Base-by-base conservation (phyloP, 768 basidiomycete species). In the Cystofilobasidium macerans region DNA sequence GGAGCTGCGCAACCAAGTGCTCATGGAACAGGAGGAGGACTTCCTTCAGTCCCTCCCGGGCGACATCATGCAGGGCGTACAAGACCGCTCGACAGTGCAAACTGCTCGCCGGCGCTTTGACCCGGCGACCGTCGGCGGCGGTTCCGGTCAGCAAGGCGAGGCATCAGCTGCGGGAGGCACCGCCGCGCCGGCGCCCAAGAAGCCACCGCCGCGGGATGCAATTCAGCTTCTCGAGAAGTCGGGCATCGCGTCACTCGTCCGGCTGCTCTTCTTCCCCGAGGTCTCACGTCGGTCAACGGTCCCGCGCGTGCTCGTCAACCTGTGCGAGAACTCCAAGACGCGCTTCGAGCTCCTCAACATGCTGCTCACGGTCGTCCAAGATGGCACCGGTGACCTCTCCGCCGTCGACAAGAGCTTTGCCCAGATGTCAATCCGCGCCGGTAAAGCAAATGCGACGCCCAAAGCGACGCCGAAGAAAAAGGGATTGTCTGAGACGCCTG, bases 211-310 rank as follows among this genome's bases (percentile, higher is more conserved):
- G 43, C 86, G 93, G 43, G 93, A 99, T 71, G 88, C 93, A 2
- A 88, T 97, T 33, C 88, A 90, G 72, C 83, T 99, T 1, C 82
- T 99, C 53, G 95, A 99, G 74, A 94, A 89, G 72, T 75, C 82
- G 8, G 89, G 91, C 18, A 83, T 98, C 54, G 88, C 92, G 0
- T 85, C 86, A 28, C 84, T 99, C 22, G 85, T 97, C 47, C 85
- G 93, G 60, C 83, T 98, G 11, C 82, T 99, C 26, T 99, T 99
- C 81, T 95, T 91, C 81, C 95, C 95, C 5, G 89, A 95, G 70
- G 86, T 91, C 26, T 79, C 89, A 67, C 85, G 84, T 77, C 92
- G 90, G 78, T 86, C 83, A 57, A 77, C 88, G 28, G 81, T 99
- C 16, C 89, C 90, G 75, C 88, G 86, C 73, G 86, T 95, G 1